Percentiles rank a stretch among this genome's conserved stretches.
These are phyloP conservation scores for Lyophyllum decastes DNA, from an alignment of 768 basidiomycete genomes.

Conservation along the genomic window DNA sequence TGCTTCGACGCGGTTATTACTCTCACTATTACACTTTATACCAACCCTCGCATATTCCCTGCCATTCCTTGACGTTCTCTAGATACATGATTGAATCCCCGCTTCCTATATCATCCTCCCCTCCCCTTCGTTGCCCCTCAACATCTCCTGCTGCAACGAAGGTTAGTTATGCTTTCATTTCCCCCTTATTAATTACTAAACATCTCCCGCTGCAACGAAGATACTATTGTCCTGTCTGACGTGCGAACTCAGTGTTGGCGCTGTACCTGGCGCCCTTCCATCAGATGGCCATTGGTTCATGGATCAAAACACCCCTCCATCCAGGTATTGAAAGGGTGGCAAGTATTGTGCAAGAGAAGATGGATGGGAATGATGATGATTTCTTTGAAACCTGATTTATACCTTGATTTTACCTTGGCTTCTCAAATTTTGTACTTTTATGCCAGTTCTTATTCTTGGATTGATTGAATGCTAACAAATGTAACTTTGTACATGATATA, in stretches of 20 bases:
- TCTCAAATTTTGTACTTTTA: too few relatives aligned
- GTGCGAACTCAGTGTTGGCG: background rate
- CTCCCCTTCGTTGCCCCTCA: background rate
- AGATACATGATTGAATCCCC: background rate
- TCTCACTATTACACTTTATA: background rate
- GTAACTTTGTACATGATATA: too few relatives aligned
- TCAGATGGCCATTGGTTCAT: too few relatives aligned
- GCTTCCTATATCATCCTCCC: background rate
- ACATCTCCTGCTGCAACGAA: background rate
- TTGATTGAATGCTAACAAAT: too few relatives aligned
- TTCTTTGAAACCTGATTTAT: too few relatives aligned
- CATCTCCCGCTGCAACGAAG: background rate
- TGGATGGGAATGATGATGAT: too few relatives aligned
- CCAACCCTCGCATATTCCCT: background rate
- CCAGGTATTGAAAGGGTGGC: too few relatives aligned
- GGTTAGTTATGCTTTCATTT: background rate
- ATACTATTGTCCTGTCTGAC: background rate
- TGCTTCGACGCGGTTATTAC: background rate
- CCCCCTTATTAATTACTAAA: background rate
- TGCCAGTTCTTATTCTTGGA: too few relatives aligned
- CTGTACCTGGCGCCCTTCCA: background rate
- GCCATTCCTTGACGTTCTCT: background rate
- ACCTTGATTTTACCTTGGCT: too few relatives aligned
- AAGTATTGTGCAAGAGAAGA: too few relatives aligned
- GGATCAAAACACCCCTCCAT: too few relatives aligned